Conservation (phyloP, 768 basidiomycete species). For the Tylopilus subfusipes region DNA sequence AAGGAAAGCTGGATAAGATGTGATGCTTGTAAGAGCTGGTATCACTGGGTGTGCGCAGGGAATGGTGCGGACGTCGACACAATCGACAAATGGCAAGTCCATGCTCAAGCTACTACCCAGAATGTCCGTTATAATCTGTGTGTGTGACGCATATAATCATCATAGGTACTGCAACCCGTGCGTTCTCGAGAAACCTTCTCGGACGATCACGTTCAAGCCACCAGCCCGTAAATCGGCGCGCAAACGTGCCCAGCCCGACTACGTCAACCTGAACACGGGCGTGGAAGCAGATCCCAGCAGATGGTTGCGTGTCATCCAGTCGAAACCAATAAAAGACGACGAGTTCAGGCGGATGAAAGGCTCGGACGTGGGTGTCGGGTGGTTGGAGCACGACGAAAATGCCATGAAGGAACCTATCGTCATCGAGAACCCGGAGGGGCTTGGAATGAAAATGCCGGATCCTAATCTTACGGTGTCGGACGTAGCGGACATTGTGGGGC, state of each 20-base stretch:
- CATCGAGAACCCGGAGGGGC: conserved; percentile 69
- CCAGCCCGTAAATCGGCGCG: conserved; percentile 80
- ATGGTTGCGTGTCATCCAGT: conserved; percentile 68
- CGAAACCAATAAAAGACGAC: conserved; percentile 58
- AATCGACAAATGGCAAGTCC: conserved; percentile 73
- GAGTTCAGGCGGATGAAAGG: conserved; percentile 68
- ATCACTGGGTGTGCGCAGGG: conserved; percentile 79
- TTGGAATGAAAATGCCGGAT: conserved; percentile 90
- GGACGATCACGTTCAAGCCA: conserved; percentile 68
- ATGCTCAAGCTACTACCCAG: conserved; percentile 8
- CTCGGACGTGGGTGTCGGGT: conserved; percentile 61
- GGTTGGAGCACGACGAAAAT: conserved; percentile 67
- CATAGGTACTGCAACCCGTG: conserved; percentile 71
- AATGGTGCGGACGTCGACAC: conserved; percentile 59
- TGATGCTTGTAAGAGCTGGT: conserved; percentile 79
- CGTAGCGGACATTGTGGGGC: conserved; percentile 77
- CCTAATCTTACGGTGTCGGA: conserved; percentile 69
- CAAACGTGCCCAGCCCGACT: conserved; percentile 72
- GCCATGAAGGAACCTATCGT: conserved; percentile 84
- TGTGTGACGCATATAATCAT: conserved; percentile 16
- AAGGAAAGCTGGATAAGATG: conserved; percentile 83
- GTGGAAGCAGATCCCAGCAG: conserved; percentile 56
- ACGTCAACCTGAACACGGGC: conserved; percentile 70
- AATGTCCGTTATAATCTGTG: conserved; percentile 12
- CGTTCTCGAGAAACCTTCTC: conserved; percentile 52